Evolutionary conservation across 441 rosid genomes (phyloP), one percentile per base, ranked within the genome.

Genomic region (Syzygium malaccense): DNA sequence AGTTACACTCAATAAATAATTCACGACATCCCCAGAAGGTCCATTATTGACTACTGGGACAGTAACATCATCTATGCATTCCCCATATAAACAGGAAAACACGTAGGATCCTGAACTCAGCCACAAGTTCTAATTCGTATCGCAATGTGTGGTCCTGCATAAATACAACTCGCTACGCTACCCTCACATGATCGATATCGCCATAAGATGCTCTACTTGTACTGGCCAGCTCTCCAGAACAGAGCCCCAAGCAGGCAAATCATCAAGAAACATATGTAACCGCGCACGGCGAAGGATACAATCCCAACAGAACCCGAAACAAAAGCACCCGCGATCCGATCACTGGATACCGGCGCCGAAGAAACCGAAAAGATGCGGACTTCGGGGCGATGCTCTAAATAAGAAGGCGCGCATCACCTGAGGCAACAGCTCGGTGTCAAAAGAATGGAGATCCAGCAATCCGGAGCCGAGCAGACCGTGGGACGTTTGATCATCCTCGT

Each of bases 401-500:
- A 83, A 19, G 41, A 66, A 80, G 48, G 6, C 57, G 90, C 86
- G 80, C 49, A 41, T 71, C 87, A 98, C 99, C 99, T 98, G 98
- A 33, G 99, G 95, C 88, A 98, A 95, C 90, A 98, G 94, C 92
- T 98, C 99, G 17, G 99, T 98, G 91, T 98, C 99, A 88, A 96
- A 95, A 86, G 99, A 96, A 92, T 98, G 99, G 85, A 98, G 97
- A 96, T 98, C 99, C 88, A 98, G 92, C 28, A 98, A 98, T 4
- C 99, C 99, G 11, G 99, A 98, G 91, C 99, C 97, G 90, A 96
- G 94, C 91, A 95, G 99, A 88, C 84, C 92, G 1, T 94, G 93
- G 30, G 95, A 93, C 83, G 83, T 25, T 15, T 75, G 83, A 26
- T 95, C 97, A 84, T 95, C 99, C 10, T 92, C 94, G 85, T 93